Base-by-base conservation (phyloP, 257 asterid species). In the Solanum ahanhuiri region DNA sequence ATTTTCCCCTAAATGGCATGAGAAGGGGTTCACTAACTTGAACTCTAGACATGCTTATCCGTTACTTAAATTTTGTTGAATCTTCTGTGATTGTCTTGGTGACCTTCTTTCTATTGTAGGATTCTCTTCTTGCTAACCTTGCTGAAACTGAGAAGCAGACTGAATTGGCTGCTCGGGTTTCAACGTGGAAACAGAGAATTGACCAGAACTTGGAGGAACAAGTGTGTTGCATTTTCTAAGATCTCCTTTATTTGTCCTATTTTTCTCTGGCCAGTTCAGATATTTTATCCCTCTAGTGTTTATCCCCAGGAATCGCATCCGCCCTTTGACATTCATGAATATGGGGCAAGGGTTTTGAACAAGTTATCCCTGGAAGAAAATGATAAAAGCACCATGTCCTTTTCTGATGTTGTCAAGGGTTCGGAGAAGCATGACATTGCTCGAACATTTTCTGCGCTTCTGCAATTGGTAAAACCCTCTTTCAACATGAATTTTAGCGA, bases 361-460 rank as follows among this genome's bases (percentile, higher is more conserved):
- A 95, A 92, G 91, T 91, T 97, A 70, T 87, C 91, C 51, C 57
- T 30, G 51, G 90, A 88, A 89, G 93, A 85, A 86, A 90, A 90
- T 66, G 86, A 64, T 23, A 89, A 58, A 66, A 88, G 88, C 10
- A 54, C 92, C 87, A 85, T 92, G 93, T 88, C 97, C 3, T 95
- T 97, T 83, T 89, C 91, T 15, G 95, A 94, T 81, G 93, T 95
- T 15, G 99, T 94, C 77, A 91, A 51, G 90, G 99, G 97, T 87
- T 97, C 93, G 85, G 89, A 90, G 83, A 97, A 97, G 92, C 98
- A 97, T 71, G 98, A 97, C 75, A 92, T 97, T 77, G 99, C 98
- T 77, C 94, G 99, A 83, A 92, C 98, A 51, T 97, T 97, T 91
- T 95, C 99, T 64, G 98, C 99, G 31, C 98, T 97, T 89, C 94